Evolutionary conservation across 2,329 filamentous ascomycete species (phyloP).

Genomic region (Dactylella cylindrospora): DNA sequence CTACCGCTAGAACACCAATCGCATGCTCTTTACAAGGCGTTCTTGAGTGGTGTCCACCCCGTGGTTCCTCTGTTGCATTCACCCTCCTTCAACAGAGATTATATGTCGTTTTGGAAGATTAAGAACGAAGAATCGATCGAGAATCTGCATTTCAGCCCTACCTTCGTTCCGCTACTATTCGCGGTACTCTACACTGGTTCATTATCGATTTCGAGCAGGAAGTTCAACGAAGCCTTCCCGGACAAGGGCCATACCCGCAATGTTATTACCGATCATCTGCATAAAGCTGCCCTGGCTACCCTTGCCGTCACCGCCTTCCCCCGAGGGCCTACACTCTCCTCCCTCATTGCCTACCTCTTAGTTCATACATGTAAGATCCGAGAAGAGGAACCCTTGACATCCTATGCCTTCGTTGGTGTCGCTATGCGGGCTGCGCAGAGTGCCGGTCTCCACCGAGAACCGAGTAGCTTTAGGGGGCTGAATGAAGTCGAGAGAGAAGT

Average conservation of each 20-base stretch:
- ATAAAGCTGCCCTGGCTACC: conserved; percentile 40
- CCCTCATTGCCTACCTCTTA: conserved; percentile 47
- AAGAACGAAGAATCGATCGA: conserved; percentile 44
- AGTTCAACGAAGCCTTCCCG: conserved; percentile 35
- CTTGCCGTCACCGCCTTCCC: conserved; percentile 46
- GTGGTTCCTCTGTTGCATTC: conserved; percentile 48
- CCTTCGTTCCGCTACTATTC: conserved; percentile 47
- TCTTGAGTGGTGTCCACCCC: conserved; percentile 47
- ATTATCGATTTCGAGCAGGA: conserved; percentile 46
- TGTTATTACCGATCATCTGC: conserved; percentile 40
- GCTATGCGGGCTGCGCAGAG: conserved; percentile 49
- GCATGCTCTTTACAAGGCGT: conserved; percentile 46
- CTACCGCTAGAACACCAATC: conserved; percentile 36
- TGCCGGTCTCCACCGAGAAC: conserved; percentile 51
- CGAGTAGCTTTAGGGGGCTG: conserved; percentile 49
- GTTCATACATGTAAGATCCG: conserved; percentile 48
- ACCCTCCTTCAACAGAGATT: conserved; percentile 47
- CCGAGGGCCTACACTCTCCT: conserved; percentile 46
- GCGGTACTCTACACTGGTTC: conserved; percentile 47
- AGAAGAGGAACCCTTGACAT: conserved; percentile 48
- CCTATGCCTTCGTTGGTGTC: conserved; percentile 48
- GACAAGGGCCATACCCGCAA: conserved; percentile 42
- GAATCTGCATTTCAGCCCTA: conserved; percentile 40
- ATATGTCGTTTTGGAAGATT: conserved; percentile 46
- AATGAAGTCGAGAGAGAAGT: conserved; percentile 49